Evolutionary conservation across 495 filamentous ascomycete species (phyloP).

Genomic region (Annulohypoxylon maeteangense): DNA sequence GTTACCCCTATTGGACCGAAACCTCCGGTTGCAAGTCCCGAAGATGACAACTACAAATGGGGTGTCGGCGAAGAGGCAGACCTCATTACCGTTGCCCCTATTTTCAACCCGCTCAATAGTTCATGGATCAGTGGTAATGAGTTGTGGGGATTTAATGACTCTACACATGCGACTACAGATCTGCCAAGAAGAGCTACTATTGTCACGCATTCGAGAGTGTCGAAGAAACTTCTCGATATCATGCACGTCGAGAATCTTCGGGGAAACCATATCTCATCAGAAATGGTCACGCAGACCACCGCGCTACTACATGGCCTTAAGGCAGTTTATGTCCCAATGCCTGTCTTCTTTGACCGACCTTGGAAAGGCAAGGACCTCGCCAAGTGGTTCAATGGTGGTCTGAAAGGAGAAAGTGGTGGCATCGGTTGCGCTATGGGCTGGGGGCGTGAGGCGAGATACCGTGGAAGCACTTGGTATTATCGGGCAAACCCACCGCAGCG

Average conservation of each 20-base stretch:
- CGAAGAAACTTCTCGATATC: constrained; percentile 68
- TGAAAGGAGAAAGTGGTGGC: constrained; percentile 58
- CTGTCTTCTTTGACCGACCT: constrained; percentile 72
- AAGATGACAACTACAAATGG: constrained; percentile 74
- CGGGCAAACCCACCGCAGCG: constrained; percentile 61
- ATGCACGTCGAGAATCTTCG: constrained; percentile 71
- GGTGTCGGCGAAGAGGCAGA: constrained; percentile 82
- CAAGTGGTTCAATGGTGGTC: constrained; percentile 70
- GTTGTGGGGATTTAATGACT: constrained; percentile 70
- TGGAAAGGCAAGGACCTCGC: constrained; percentile 67
- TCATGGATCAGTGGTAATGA: constrained; percentile 70
- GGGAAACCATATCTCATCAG: constrained; percentile 72
- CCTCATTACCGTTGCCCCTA: constrained; percentile 74
- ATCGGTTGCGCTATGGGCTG: constrained; percentile 61
- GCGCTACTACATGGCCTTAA: constrained; percentile 78
- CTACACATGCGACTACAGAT: constrained; percentile 53
- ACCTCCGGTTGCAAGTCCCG: constrained; percentile 63
- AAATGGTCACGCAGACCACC: constrained; percentile 75
- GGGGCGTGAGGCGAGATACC: constrained; percentile 65
- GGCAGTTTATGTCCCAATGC: constrained; percentile 73
- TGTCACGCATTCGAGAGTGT: constrained; percentile 72
- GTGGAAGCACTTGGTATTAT: constrained; percentile 70
- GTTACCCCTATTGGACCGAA: constrained; percentile 69
- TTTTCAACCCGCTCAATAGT: constrained; percentile 73
- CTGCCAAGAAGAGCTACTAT: constrained; percentile 74